Percentiles rank a stretch among this genome's conserved stretches.
Conservation (phyloP, 2,329 filamentous ascomycete genomes). For the Microthyrium microscopicum region DNA sequence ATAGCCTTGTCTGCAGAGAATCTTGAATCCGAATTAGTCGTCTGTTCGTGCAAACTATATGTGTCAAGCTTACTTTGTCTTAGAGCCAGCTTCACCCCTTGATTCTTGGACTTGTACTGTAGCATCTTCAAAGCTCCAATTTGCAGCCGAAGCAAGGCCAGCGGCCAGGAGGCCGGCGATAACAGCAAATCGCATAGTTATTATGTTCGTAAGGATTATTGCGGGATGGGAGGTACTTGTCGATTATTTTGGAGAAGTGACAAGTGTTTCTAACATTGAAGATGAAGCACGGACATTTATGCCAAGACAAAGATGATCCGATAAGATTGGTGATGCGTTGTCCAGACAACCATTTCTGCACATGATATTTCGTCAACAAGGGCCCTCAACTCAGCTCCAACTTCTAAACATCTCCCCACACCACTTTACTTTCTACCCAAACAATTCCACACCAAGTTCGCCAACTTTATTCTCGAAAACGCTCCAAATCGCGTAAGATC, state of each 20-base stretch:
- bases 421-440: too few relatives aligned
- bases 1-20: constrained; percentile 38
- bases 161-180: not conserved
- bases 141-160: constrained; percentile 29
- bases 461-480: too few relatives aligned
- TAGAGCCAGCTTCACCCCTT: constrained; percentile 35
- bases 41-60: constrained; percentile 8
- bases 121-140: constrained; percentile 62
- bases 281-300: too few relatives aligned
- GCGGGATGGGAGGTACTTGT: not conserved
- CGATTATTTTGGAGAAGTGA: not conserved
- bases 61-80: constrained; percentile 44
- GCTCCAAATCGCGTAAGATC: too few relatives aligned
- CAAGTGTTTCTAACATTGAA: too few relatives aligned
- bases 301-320: too few relatives aligned
- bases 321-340: too few relatives aligned
- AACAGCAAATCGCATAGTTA: not conserved
- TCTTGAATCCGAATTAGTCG: too few relatives aligned
- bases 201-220: constrained; percentile 2
- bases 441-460: too few relatives aligned
- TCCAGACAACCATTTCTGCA: not conserved
- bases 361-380: too few relatives aligned
- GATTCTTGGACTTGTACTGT: constrained; percentile 48
- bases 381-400: too few relatives aligned
- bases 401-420: too few relatives aligned